Percentiles rank a stretch among this genome's conserved stretches.
Evolutionary conservation across 306 rosid genomes (phyloP).

Genomic region (Lathyrus aphaca): DNA sequence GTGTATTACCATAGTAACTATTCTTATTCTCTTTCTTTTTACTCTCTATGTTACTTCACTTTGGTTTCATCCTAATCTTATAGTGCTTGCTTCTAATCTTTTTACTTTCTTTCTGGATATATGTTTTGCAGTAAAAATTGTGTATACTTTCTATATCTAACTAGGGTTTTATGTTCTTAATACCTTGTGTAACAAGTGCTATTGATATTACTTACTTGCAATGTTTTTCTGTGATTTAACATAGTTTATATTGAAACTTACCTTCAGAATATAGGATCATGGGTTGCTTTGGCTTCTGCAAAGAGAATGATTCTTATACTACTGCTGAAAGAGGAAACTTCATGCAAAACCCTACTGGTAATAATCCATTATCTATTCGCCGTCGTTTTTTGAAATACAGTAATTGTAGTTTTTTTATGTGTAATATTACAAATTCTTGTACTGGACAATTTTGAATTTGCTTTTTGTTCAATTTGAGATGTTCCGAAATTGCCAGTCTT

Average conservation of each 20-base stretch:
- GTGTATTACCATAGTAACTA: too few relatives aligned
- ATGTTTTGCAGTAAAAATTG: too few relatives aligned
- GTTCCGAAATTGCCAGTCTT: neutral
- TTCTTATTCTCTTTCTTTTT: too few relatives aligned
- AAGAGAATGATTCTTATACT: conserved; percentile 49
- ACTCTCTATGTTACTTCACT: neutral
- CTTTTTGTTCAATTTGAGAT: conserved; percentile 7
- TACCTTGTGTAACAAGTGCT: too few relatives aligned
- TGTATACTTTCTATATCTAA: too few relatives aligned
- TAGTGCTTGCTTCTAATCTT: neutral
- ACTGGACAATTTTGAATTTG: conserved; percentile 17
- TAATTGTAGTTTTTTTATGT: neutral
- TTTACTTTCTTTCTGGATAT: neutral
- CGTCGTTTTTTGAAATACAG: neutral
- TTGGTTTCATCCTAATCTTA: neutral
- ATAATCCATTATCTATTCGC: neutral
- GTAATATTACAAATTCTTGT: neutral
- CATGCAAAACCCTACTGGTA: conserved; percentile 53
- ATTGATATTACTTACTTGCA: neutral
- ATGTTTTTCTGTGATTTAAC: neutral
- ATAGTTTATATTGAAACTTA: conserved; percentile 22
- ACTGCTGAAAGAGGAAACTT: conserved; percentile 48
- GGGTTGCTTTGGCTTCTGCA: conserved; percentile 84
- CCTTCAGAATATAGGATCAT: conserved; percentile 50
- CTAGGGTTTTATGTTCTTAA: too few relatives aligned